Conservation (phyloP, 208 protist species). For the Naegleria gruberi region DNA sequence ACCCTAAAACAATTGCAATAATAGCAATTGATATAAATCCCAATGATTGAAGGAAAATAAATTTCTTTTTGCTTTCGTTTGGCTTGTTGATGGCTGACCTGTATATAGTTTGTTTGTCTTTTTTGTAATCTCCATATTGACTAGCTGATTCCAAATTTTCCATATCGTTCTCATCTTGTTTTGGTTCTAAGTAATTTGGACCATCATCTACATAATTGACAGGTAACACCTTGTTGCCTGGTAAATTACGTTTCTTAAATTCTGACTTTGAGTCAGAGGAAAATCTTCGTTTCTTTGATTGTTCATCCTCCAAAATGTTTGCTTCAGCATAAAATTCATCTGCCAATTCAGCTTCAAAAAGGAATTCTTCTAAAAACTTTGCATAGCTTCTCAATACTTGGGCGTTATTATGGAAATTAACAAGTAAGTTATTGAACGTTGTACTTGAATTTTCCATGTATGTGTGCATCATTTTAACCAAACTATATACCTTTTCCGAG, state of each 20-base stretch:
- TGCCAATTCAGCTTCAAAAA: not conserved
- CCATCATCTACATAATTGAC: not conserved
- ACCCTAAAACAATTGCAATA: not conserved
- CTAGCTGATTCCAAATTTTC: not conserved
- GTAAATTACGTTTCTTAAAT: not conserved
- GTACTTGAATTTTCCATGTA: not conserved
- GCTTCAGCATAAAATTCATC: not conserved
- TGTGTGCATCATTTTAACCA: not conserved
- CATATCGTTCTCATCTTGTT: not conserved
- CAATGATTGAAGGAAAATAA: not conserved
- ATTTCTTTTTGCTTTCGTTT: not conserved
- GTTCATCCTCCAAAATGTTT: not conserved
- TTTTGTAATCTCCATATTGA: not conserved
- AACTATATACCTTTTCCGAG: not conserved
- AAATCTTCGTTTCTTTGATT: not conserved
- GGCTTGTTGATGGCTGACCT: not conserved
- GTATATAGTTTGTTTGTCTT: not conserved
- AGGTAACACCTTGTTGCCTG: not conserved
- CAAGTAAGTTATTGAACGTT: not conserved
- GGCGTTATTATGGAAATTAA: not conserved
- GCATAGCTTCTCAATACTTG: not conserved
- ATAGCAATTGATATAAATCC: not conserved
- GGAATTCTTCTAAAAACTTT: not conserved
- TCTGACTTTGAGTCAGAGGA: not conserved
- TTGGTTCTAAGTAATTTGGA: too few relatives aligned